phyloP scores from a whole-genome alignment of 1,284 basidiomycete genomes.

The Ustilago bromivora region DNA sequence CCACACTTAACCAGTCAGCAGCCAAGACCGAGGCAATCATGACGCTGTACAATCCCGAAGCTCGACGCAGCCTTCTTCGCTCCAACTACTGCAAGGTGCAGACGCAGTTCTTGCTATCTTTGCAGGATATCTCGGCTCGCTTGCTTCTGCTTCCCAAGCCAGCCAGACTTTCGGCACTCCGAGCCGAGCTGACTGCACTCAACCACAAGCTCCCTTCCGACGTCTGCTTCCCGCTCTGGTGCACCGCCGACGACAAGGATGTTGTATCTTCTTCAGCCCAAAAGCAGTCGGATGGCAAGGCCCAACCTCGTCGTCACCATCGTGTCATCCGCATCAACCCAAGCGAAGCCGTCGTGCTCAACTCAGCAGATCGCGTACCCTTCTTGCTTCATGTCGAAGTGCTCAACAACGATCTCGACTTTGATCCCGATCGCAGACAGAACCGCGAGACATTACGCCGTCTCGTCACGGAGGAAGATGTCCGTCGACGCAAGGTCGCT shows the following conservation, averaged over 20 bases:
- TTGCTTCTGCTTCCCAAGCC: slow-evolving; percentile 91
- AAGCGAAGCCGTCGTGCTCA: slow-evolving; percentile 96
- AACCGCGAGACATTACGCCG: slow-evolving; percentile 86
- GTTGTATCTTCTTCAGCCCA: neutral
- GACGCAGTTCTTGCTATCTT: slow-evolving; percentile 87
- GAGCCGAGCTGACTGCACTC: slow-evolving; percentile 93
- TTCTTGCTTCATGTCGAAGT: slow-evolving; percentile 94
- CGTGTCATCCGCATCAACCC: slow-evolving; percentile 97
- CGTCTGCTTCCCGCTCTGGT: slow-evolving; percentile 99
- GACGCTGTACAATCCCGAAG: slow-evolving; percentile 56
- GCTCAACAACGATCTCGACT: slow-evolving; percentile 89
- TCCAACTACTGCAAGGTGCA: slow-evolving; percentile 82
- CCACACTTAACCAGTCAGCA: slow-evolving; percentile 73
- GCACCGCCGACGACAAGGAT: slow-evolving; percentile 70
- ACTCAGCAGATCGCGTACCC: slow-evolving; percentile 95
- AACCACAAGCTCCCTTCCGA: slow-evolving; percentile 90
- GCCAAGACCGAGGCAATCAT: slow-evolving; percentile 53
- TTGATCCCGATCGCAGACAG: slow-evolving; percentile 83
- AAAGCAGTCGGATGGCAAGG: slow-evolving; percentile 1
- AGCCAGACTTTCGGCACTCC: slow-evolving; percentile 90
- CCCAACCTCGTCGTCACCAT: slow-evolving; percentile 77
- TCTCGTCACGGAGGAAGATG: slow-evolving; percentile 80
- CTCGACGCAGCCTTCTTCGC: slow-evolving; percentile 57
- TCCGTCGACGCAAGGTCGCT: slow-evolving; percentile 67
- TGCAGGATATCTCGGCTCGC: slow-evolving; percentile 93